Conservation (phyloP, 495 filamentous ascomycete species). For the Daldinia loculata region DNA sequence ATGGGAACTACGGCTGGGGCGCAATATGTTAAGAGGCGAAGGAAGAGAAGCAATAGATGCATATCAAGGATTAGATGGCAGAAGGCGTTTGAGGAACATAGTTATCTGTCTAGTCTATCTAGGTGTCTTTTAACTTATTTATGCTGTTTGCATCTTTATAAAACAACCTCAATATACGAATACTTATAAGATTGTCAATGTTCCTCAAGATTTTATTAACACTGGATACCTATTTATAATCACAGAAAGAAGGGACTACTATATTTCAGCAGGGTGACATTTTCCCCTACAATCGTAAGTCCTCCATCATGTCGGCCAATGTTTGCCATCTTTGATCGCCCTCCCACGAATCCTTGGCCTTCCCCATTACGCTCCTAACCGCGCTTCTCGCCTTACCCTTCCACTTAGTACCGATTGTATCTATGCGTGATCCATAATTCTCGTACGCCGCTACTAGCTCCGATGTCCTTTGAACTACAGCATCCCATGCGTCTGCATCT, state of each 20-base stretch:
- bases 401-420: conserved; percentile 71
- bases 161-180: neutral
- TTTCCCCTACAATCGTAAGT: conserved; percentile 57
- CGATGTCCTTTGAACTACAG: conserved; percentile 69
- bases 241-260: neutral
- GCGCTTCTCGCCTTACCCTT: conserved; percentile 87
- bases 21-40: conserved; percentile 11
- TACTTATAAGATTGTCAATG: neutral
- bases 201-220: too few species aligned
- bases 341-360: conserved; percentile 86
- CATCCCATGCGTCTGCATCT: conserved; percentile 62
- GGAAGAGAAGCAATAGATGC: conserved; percentile 9
- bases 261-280: neutral
- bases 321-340: conserved; percentile 73
- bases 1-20: conserved; percentile 10
- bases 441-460: conserved; percentile 72
- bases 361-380: conserved; percentile 79
- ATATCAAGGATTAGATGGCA: conserved; percentile 18
- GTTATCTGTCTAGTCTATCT: neutral
- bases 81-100: conserved; percentile 10
- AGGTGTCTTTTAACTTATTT: neutral
- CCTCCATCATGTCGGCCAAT: conserved; percentile 67
- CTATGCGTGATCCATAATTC: conserved; percentile 63
- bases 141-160: neutral
- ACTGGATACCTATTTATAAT: neutral